phyloP scores from a whole-genome alignment of 805 yeast species.

The Ogataea nitratoaversa region DNA sequence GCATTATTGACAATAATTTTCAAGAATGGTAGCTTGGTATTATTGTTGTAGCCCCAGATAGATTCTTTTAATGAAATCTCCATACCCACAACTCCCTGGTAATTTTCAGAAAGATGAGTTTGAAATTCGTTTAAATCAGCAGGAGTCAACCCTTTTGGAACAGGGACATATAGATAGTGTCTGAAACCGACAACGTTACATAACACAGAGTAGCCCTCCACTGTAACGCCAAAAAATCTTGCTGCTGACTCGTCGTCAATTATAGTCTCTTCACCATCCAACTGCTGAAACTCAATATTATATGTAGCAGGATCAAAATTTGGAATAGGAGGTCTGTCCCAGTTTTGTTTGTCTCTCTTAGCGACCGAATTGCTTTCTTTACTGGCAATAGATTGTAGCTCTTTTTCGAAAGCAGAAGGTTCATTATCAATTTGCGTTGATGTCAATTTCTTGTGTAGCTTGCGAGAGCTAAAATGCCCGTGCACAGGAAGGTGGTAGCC shows the following conservation, averaged over 20 bases:
- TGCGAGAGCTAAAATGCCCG: conserved; percentile 18
- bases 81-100: conserved; percentile 57
- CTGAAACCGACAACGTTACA: conserved; percentile 86
- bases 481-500: conserved; percentile 31
- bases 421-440: conserved; percentile 29
- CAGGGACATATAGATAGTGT: conserved; percentile 90
- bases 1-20: conserved; percentile 68
- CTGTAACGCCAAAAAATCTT: conserved; percentile 90
- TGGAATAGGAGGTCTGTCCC: conserved; percentile 55
- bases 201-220: conserved; percentile 79
- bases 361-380: conserved; percentile 26
- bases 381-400: conserved; percentile 41
- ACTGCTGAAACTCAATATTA: conserved; percentile 79
- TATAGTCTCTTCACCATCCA: conserved; percentile 86
- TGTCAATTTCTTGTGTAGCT: conserved; percentile 26
- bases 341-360: conserved; percentile 30
- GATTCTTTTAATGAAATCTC: conserved; percentile 73
- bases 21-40: conserved; percentile 71
- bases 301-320: conserved; percentile 42
- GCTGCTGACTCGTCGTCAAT: conserved; percentile 58
- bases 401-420: conserved; percentile 50
- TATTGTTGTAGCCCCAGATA: conserved; percentile 91
- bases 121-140: conserved; percentile 47
- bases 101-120: conserved; percentile 42
- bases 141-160: conserved; percentile 70